Evolutionary conservation across 2,329 filamentous ascomycete species (phyloP).

Genomic region (Hypomyces rosellus): DNA sequence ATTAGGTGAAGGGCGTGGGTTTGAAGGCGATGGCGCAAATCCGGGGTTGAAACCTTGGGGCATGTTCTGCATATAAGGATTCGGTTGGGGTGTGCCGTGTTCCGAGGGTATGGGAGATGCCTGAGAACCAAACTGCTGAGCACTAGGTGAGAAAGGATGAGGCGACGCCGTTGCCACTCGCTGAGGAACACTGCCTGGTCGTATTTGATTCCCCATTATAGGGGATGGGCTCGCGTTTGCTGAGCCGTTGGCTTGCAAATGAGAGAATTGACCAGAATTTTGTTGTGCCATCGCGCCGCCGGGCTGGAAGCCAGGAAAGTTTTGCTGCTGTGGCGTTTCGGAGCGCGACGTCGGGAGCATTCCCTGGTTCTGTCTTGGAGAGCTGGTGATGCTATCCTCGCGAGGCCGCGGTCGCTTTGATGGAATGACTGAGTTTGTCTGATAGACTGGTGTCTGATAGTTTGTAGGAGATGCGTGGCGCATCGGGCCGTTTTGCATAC

Average conservation of each 20-base stretch:
- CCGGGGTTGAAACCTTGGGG: constrained; percentile 52
- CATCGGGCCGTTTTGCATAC: constrained; percentile 75
- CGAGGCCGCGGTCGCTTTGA: constrained; percentile 78
- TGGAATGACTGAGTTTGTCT: constrained; percentile 79
- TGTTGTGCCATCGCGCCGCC: constrained; percentile 55
- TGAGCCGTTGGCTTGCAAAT: constrained; percentile 74
- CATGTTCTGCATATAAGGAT: constrained; percentile 59
- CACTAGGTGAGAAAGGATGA: constrained; percentile 77
- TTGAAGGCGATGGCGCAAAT: constrained; percentile 52
- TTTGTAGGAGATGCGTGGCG: constrained; percentile 75
- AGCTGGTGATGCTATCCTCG: constrained; percentile 80
- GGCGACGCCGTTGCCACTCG: constrained; percentile 88
- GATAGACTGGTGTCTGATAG: constrained; percentile 49
- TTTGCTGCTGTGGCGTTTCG: constrained; percentile 79
- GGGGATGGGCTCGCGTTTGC: constrained; percentile 86
- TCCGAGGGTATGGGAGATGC: constrained; percentile 73
- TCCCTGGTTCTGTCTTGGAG: constrained; percentile 67
- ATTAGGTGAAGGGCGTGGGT: constrained; percentile 49
- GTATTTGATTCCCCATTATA: constrained; percentile 77
- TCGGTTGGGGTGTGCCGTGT: constrained; percentile 69
- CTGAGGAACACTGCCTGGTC: constrained; percentile 64
- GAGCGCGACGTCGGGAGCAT: constrained; percentile 79
- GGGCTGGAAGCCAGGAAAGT: constrained; percentile 64
- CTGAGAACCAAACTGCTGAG: constrained; percentile 64
- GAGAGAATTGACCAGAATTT: constrained; percentile 66